Evolutionary conservation across 495 filamentous ascomycete species (phyloP).

Genomic region (Aspergillus sparsus): DNA sequence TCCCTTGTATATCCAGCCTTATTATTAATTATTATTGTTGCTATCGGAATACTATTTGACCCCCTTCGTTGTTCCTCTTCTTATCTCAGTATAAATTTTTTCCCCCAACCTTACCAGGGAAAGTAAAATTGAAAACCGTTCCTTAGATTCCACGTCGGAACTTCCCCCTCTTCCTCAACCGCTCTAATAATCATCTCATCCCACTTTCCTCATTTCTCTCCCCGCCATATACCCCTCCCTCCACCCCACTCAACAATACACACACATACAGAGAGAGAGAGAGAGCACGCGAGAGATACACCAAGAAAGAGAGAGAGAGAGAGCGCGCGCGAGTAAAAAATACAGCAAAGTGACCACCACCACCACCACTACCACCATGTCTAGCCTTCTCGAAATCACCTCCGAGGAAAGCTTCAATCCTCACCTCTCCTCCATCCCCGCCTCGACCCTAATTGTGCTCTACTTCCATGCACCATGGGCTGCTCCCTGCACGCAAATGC

Average conservation of each 20-base stretch:
- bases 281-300: no score
- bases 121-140: no score
- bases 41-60: neutral
- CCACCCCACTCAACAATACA: no score
- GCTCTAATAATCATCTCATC: no score
- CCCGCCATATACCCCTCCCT: no score
- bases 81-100: neutral
- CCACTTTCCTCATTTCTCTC: no score
- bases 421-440: slow-evolving; percentile 62
- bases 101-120: no score
- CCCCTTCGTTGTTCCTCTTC: neutral
- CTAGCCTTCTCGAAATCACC: slow-evolving; percentile 71
- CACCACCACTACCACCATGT: slow-evolving; percentile 50
- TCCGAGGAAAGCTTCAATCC: slow-evolving; percentile 66
- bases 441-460: slow-evolving; percentile 71
- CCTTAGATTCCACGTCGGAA: no score
- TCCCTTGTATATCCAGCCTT: slow-evolving; percentile 7
- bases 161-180: no score
- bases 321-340: no score
- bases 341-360: neutral
- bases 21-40: slow-evolving; percentile 5
- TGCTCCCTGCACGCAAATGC: slow-evolving; percentile 93
- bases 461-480: slow-evolving; percentile 98
- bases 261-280: no score
- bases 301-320: no score